phyloP scores from a whole-genome alignment of 176 grass and related monocot genomes.

The Neostapfia colusana region DNA sequence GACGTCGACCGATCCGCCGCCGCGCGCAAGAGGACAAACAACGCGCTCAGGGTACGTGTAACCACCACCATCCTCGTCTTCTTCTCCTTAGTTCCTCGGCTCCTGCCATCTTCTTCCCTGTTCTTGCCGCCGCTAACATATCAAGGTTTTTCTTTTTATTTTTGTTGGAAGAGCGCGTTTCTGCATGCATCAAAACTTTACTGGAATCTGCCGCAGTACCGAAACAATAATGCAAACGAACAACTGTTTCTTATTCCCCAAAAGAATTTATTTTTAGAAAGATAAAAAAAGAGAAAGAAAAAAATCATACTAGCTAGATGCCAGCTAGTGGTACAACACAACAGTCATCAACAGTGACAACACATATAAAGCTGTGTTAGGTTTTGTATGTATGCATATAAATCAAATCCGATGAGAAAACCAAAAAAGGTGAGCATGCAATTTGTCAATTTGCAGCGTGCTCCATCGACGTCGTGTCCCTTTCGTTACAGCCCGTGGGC shows the following conservation, averaged over 20 bases:
- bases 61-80: too few species aligned
- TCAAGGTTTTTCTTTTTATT: not conserved
- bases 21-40: slow-evolving; percentile 60
- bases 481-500: slow-evolving; percentile 25
- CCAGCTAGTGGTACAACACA: too few species aligned
- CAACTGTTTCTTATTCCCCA: not conserved
- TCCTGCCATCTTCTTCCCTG: not conserved
- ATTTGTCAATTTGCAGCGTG: slow-evolving; percentile 46
- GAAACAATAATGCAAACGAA: not conserved
- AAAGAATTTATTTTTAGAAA: too few species aligned
- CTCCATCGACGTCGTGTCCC: slow-evolving; percentile 19
- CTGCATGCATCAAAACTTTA: not conserved
- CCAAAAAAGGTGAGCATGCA: not conserved
- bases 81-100: too few species aligned
- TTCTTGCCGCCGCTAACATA: too few species aligned
- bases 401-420: too few species aligned
- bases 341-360: too few species aligned
- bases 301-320: not conserved
- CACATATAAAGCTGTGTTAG: not conserved
- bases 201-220: not conserved
- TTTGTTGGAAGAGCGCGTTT: not conserved
- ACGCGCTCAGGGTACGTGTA: slow-evolving; percentile 54
- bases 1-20: slow-evolving; percentile 70
- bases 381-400: not conserved
- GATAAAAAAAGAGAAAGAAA: not conserved